phyloP scores from a whole-genome alignment of 176 grass and related monocot genomes.

The Triticum monococcum region DNA sequence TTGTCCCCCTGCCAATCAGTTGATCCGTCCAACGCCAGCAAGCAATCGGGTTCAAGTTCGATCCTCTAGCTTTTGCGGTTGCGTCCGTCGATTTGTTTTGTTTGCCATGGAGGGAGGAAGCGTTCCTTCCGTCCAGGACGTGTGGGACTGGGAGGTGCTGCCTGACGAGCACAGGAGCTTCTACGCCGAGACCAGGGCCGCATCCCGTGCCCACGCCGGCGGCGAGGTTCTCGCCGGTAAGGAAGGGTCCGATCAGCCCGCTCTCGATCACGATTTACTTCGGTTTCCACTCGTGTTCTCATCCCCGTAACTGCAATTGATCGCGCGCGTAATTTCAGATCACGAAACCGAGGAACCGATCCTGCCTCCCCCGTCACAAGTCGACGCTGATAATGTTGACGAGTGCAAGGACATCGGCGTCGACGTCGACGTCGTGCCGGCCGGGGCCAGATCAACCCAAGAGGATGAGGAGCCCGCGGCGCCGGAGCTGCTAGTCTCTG shows the following conservation, averaged over 20 bases:
- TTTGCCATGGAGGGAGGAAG: constrained; percentile 29
- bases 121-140: constrained; percentile 33
- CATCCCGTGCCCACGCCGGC: neutral
- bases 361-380: neutral
- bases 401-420: constrained; percentile 75
- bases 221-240: constrained; percentile 19
- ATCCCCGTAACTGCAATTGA: neutral
- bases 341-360: neutral
- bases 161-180: constrained; percentile 40
- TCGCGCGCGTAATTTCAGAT: neutral
- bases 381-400: neutral
- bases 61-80: no score
- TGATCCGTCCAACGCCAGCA: constrained; percentile 11
- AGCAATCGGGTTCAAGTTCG: constrained; percentile 20
- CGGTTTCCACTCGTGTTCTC: constrained; percentile 8
- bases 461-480: neutral
- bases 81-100: neutral
- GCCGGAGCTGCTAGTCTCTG: neutral
- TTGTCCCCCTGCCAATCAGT: constrained; percentile 24
- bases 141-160: constrained; percentile 96
- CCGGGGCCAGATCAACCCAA: constrained; percentile 13
- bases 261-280: neutral
- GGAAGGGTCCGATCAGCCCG: constrained; percentile 11
- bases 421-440: constrained; percentile 36
- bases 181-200: constrained; percentile 5